Percentiles rank a stretch among this genome's conserved stretches.
phyloP scores from a whole-genome alignment of 371 early-diverging fungal species.

The Zancudomyces culisetae region DNA sequence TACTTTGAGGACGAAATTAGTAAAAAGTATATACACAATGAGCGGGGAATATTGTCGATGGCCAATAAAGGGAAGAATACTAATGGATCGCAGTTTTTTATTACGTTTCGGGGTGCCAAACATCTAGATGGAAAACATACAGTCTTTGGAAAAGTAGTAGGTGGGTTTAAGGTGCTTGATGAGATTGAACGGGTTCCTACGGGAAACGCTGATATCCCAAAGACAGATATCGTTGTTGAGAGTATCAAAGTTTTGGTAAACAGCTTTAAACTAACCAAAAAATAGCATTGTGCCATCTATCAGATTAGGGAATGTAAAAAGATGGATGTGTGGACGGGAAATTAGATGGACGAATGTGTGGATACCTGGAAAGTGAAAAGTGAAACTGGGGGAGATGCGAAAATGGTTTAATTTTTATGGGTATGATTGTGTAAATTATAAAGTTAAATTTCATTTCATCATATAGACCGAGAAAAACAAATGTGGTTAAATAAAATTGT shows the following conservation, averaged over 20 bases:
- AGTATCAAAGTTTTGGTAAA: constrained; percentile 51
- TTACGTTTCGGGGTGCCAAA: constrained; percentile 41
- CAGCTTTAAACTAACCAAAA: no score
- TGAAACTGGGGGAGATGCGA: no score
- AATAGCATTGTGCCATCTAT: no score
- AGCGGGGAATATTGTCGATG: constrained; percentile 82
- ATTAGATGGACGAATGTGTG: no score
- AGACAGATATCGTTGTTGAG: constrained; percentile 45
- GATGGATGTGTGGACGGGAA: no score
- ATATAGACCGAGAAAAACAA: no score
- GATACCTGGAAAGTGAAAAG: no score
- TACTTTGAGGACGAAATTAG: constrained; percentile 73
- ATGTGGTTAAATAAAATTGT: neutral
- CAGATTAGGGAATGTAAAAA: no score
- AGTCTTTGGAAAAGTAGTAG: constrained; percentile 59
- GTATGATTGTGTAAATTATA: no score
- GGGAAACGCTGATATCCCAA: constrained; percentile 44
- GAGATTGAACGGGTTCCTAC: constrained; percentile 58
- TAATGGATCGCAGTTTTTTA: constrained; percentile 54
- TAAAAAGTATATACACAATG: constrained; percentile 54
- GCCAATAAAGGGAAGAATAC: constrained; percentile 89
- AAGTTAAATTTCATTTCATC: no score
- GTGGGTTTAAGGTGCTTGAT: constrained; percentile 65
- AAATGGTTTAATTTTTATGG: no score
- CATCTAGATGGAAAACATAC: constrained; percentile 96